Base-by-base conservation (phyloP, 148 eudicot genomes). In the Chenopodium album region DNA sequence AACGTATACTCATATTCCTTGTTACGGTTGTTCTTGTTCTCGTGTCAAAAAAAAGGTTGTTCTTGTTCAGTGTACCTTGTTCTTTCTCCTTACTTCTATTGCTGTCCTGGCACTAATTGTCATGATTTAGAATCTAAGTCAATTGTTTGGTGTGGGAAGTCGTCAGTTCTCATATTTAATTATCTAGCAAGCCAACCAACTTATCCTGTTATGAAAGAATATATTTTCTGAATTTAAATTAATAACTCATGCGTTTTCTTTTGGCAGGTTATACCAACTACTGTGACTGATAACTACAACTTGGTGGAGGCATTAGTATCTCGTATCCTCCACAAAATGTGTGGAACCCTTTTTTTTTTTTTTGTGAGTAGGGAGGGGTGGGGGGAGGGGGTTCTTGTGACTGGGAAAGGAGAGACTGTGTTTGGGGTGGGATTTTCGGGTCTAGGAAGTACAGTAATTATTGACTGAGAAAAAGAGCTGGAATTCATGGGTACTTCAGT, bases 231-330 rank as follows among this genome's bases (percentile, higher is more conserved):
- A 44, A 5, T 37, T 37, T 37, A 37, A 37, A 5, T 5, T 72
- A 37, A 2, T 44, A 17, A 50, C 79, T 73, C 59, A 68, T 56
- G 73, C 41, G 46, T 7, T 5, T 28, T 62, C 13, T 71, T 75
- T 56, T 84, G 76, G 70, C 90, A 96, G 98, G 83, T 88, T 77
- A 83, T 92, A 76, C 89, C 90, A 60, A 74, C 79, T 76, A 83
- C 93, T 79, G 88, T 84, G 72, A 90, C 90, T 44, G 97, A 94
- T 88, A 92, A 91, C 89, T 94, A 92, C 89, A 80, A 81, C 56
- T 85, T 87, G 81, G 88, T 96, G 84, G 92, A 92, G 85, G 88
- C 92, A 63, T 90, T 96, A 87, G 93, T 93, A 41, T 92, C 98
- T 77, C 99, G 99, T 95, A 95, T 96, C 98, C 99, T 56, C 62